These are phyloP conservation scores for Mrakia gelida DNA, from an alignment of 768 basidiomycete genomes.

Conservation along the genomic window DNA sequence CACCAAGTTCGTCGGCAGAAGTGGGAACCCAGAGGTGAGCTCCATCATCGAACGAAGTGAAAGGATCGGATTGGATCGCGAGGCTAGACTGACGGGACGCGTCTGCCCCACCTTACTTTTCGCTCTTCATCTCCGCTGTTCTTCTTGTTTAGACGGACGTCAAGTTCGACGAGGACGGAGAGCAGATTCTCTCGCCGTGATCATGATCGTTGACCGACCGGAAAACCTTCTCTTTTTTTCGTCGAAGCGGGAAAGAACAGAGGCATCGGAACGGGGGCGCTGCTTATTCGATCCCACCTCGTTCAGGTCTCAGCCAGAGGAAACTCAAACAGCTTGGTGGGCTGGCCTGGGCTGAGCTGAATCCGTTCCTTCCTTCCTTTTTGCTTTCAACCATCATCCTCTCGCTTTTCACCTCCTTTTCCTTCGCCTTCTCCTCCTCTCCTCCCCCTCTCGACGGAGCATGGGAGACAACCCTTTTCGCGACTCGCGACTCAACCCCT, in stretches of 20 bases:
- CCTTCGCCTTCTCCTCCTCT: conserved; percentile 10
- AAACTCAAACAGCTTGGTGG: not conserved
- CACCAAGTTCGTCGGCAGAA: conserved; percentile 27
- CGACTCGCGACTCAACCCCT: conserved; percentile 21
- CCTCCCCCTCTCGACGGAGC: not conserved
- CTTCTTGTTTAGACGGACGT: conserved; percentile 14
- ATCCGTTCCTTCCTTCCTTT: not conserved
- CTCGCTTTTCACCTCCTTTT: not conserved
- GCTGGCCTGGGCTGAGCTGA: not conserved
- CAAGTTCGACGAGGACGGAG: conserved; percentile 25
- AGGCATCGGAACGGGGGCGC: not conserved
- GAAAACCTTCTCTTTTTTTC: not conserved
- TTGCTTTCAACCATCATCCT: not conserved
- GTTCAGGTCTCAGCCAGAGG: not conserved
- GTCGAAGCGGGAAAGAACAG: not conserved
- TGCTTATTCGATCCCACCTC: not conserved
- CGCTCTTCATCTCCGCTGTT: not conserved
- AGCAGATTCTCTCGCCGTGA: not conserved
- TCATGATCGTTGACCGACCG: not conserved
- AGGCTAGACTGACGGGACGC: not conserved
- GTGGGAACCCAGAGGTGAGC: conserved; percentile 25
- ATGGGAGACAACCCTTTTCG: conserved; percentile 30
- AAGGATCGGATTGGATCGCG: not conserved
- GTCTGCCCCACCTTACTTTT: not conserved
- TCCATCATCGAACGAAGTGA: not conserved